phyloP scores from a whole-genome alignment of 495 filamentous ascomycete genomes.

The Bacidia gigantensis region DNA sequence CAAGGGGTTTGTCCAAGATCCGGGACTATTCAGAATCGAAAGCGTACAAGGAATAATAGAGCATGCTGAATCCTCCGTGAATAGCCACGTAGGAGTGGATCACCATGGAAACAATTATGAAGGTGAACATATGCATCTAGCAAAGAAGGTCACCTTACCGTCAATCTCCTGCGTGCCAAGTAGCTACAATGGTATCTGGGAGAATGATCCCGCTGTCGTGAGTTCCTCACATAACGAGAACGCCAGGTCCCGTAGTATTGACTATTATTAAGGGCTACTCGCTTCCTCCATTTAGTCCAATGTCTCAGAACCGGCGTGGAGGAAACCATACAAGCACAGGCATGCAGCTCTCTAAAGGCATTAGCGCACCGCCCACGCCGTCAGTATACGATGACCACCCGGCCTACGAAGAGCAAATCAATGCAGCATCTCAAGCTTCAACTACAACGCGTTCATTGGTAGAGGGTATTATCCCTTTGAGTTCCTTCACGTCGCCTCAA shows the following conservation, averaged over 20 bases:
- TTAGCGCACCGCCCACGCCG: background rate
- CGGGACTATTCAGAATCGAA: constrained; percentile 13
- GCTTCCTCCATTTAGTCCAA: constrained; percentile 19
- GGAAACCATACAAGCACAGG: background rate
- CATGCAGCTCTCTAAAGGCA: background rate
- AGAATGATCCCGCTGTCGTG: constrained; percentile 20
- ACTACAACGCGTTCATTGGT: background rate
- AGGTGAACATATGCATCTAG: background rate
- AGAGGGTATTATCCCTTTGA: background rate
- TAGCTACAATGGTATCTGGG: constrained; percentile 18
- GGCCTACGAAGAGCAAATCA: background rate
- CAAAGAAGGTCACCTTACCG: constrained; percentile 5
- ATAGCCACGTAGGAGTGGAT: background rate
- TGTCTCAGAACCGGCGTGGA: background rate
- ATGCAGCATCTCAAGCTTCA: background rate
- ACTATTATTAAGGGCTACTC: constrained; percentile 15
- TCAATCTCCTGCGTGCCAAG: constrained; percentile 12
- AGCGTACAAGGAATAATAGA: constrained; percentile 17
- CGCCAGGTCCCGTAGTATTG: background rate
- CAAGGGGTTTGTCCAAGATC: constrained; percentile 10
- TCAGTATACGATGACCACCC: background rate
- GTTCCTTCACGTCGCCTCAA: background rate
- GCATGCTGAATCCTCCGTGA: constrained; percentile 3
- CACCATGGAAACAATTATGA: constrained; percentile 1
- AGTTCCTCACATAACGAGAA: background rate